Base-by-base conservation (phyloP, 2,329 filamentous ascomycete species). In the Neopestalotiopsis rosae region DNA sequence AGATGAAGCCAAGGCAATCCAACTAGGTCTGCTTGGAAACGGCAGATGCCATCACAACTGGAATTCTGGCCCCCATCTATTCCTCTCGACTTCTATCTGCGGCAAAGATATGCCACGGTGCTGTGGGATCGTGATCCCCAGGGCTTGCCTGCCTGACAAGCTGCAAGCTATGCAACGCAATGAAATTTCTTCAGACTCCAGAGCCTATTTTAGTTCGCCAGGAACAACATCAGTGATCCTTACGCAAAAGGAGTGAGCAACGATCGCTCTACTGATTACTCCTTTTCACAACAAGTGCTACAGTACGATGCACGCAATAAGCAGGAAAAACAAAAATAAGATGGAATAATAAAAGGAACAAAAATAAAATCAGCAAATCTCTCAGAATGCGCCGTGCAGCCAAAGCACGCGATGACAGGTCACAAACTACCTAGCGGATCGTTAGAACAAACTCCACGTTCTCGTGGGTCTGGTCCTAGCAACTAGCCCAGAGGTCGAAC, bases 351-450 rank as follows among this genome's bases (percentile, higher is more conserved):
- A 34, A 59, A 34, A 59, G 14, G 57, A 59, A 59, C 30, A 59
- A 59, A 59, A 30, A 59, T 59, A 34, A 59, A 34, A 59, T 62
- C 45, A 52, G 45, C 45, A 52, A 52, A 52, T 52, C 45, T 52
- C 45, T 52, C 45, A 52, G 6, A 40, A 20, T 62, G 59, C 30
- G 32, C 28, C 59, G 59, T 62, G 59, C 32, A 40, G 34, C 6
- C 59, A 34, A 59, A 14, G 57, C 57, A 59, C 57, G 32, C 30
- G 30, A 40, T 62, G 59, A 62, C 59, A 62, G 59, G 28, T 38
- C 59, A 34, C 30, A 62, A 52, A 40, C 59, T 38, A 38, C 34
- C 34, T 62, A 62, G 28, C 59, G 34, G 59, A 62, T 62, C 59
- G 57, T 40, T 34, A 52, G 45, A 52, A 30, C 14, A 34, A 40